phyloP scores from a whole-genome alignment of 139 green algal genomes.

The Zygnema cylindricum region DNA sequence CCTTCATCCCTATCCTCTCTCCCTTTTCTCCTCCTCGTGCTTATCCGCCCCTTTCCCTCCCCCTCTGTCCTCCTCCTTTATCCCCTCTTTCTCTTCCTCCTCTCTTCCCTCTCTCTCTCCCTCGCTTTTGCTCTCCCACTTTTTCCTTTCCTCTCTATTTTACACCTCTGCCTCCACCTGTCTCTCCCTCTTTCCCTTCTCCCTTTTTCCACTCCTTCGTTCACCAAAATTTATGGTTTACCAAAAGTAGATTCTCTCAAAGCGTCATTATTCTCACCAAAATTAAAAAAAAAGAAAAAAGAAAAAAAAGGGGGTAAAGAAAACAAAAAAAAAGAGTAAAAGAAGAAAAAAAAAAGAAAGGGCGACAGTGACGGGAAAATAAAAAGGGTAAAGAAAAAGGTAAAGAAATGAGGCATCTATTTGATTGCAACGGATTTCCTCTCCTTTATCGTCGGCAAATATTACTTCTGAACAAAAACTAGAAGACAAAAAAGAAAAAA shows the following conservation, averaged over 20 bases:
- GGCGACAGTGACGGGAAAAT: neutral
- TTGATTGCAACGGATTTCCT: neutral
- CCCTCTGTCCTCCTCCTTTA: neutral
- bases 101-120: neutral
- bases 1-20: neutral
- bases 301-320: neutral
- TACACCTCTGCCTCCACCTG: neutral
- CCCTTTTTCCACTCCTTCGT: neutral
- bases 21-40: neutral
- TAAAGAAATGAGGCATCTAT: neutral
- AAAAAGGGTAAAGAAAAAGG: neutral
- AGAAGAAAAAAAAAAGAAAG: neutral
- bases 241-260: neutral
- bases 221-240: slow-evolving; percentile 16
- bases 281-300: no score
- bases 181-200: slow-evolving; percentile 13
- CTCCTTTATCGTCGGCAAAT: neutral
- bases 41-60: neutral
- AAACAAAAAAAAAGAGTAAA: neutral
- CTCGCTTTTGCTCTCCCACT: slow-evolving; percentile 53
- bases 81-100: neutral
- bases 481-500: neutral
- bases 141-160: neutral
- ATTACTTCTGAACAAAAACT: neutral
- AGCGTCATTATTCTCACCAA: neutral